Percentiles rank a stretch among this genome's conserved stretches.
Evolutionary conservation across 2,329 filamentous ascomycete species (phyloP).

Genomic region (Ceratocystis papillata): DNA sequence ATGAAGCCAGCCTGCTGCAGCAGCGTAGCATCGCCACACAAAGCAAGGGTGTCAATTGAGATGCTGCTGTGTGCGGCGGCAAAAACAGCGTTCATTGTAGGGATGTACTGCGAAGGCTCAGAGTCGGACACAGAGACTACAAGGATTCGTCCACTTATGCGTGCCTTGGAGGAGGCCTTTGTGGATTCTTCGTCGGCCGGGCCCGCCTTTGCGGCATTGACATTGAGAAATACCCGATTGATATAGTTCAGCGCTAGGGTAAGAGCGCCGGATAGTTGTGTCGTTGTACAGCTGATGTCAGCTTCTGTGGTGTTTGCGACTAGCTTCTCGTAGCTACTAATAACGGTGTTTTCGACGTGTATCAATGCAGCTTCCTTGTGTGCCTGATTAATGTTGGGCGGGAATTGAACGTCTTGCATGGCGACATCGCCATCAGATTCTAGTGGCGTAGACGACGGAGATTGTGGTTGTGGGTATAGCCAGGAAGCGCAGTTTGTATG

Average conservation of each 20-base stretch:
- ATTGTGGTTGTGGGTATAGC: constrained; percentile 60
- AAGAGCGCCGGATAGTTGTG: constrained; percentile 80
- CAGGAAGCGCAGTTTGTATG: constrained; percentile 79
- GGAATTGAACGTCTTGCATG: constrained; percentile 43
- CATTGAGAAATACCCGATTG: constrained; percentile 64
- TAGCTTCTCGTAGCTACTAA: constrained; percentile 62
- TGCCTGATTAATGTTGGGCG: constrained; percentile 39
- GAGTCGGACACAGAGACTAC: constrained; percentile 78
- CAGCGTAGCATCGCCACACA: constrained; percentile 79
- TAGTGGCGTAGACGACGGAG: constrained; percentile 27
- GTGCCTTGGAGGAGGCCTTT: constrained; percentile 41
- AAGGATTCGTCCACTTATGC: constrained; percentile 56
- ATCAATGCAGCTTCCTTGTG: constrained; percentile 95
- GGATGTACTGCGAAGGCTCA: constrained; percentile 86
- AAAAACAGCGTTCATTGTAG: constrained; percentile 97
- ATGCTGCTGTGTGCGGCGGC: constrained; percentile 80
- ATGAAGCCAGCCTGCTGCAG: constrained; percentile 75
- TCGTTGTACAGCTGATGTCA: constrained; percentile 63
- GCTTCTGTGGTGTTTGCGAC: constrained; percentile 55
- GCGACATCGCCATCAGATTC: constrained; percentile 42
- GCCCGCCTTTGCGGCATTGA: constrained; percentile 36
- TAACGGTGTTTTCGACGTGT: constrained; percentile 70
- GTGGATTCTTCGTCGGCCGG: constrained; percentile 38
- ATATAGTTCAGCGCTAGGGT: constrained; percentile 84
- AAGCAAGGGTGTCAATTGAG: constrained; percentile 81